These are phyloP conservation scores for Trichosporon inkin DNA, from an alignment of 1,284 basidiomycete genomes.

Conservation along the genomic window DNA sequence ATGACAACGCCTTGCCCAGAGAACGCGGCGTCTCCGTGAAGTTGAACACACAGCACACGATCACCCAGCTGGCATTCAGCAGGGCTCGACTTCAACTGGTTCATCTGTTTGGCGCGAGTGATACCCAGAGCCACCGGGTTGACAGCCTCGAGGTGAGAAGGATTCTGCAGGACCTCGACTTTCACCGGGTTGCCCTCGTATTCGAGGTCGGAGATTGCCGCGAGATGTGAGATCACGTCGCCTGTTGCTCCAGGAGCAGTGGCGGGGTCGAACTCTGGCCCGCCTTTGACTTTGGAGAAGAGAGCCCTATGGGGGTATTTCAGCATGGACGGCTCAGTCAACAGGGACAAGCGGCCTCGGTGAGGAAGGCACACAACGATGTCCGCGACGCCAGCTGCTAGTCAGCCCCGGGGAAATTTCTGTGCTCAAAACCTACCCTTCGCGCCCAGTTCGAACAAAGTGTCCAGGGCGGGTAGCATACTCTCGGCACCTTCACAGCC, in stretches of 20 bases:
- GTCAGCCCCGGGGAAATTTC: neutral
- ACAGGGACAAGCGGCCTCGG: conserved; percentile 77
- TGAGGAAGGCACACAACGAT: conserved; percentile 63
- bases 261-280: conserved; percentile 59
- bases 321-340: conserved; percentile 65
- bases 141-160: conserved; percentile 80
- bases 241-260: conserved; percentile 67
- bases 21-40: conserved; percentile 87
- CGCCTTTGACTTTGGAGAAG: conserved; percentile 80
- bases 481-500: conserved; percentile 74
- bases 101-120: conserved; percentile 85
- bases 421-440: conserved; percentile 51
- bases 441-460: conserved; percentile 65
- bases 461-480: conserved; percentile 78
- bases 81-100: conserved; percentile 61
- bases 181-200: conserved; percentile 56
- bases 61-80: conserved; percentile 74
- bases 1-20: conserved; percentile 85
- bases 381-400: conserved; percentile 62
- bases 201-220: conserved; percentile 49
- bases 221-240: conserved; percentile 80
- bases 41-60: conserved; percentile 76
- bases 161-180: conserved; percentile 77
- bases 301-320: conserved; percentile 63
- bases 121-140: conserved; percentile 82